These are phyloP conservation scores for Cryptococcus wingfieldii DNA, from an alignment of 1,284 basidiomycete species.

Conservation along the genomic window DNA sequence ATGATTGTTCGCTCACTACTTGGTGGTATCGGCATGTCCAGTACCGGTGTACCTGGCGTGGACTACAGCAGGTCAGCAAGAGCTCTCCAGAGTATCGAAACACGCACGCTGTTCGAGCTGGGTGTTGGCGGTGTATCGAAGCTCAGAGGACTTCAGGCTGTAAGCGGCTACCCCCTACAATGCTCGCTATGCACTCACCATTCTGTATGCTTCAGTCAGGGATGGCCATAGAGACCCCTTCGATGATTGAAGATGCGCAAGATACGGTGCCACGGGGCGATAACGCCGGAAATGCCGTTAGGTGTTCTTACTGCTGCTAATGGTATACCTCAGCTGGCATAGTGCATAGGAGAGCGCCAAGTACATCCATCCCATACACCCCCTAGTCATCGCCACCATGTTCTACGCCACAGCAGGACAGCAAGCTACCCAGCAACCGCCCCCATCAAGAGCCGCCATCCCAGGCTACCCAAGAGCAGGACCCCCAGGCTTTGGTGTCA, in stretches of 20 bases:
- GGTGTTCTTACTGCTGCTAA: no score
- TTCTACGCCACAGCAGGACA: conserved; percentile 44
- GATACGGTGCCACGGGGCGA: background rate
- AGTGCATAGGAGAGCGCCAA: background rate
- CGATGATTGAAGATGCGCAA: background rate
- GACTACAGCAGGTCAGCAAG: conserved; percentile 54
- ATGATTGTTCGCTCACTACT: conserved; percentile 62
- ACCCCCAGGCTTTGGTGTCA: conserved; percentile 40
- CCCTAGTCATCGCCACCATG: conserved; percentile 17
- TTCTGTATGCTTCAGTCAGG: background rate
- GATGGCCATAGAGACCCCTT: background rate
- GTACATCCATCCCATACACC: background rate
- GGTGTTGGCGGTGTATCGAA: conserved; percentile 89
- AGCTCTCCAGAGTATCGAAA: background rate
- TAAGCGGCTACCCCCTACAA: background rate
- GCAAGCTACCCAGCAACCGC: conserved; percentile 28
- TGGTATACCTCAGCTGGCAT: background rate
- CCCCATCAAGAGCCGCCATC: conserved; percentile 16
- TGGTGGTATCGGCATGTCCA: conserved; percentile 90
- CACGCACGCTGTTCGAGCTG: conserved; percentile 82
- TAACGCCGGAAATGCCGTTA: background rate
- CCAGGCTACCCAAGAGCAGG: conserved; percentile 26
- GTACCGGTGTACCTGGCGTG: conserved; percentile 93
- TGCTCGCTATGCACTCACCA: background rate
- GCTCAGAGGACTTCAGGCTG: conserved; percentile 57